A percentile compares a stretch with the other conserved stretches of the same genome.
Conservation (phyloP, 2,329 filamentous ascomycete genomes). For the Clonostachys solani region DNA sequence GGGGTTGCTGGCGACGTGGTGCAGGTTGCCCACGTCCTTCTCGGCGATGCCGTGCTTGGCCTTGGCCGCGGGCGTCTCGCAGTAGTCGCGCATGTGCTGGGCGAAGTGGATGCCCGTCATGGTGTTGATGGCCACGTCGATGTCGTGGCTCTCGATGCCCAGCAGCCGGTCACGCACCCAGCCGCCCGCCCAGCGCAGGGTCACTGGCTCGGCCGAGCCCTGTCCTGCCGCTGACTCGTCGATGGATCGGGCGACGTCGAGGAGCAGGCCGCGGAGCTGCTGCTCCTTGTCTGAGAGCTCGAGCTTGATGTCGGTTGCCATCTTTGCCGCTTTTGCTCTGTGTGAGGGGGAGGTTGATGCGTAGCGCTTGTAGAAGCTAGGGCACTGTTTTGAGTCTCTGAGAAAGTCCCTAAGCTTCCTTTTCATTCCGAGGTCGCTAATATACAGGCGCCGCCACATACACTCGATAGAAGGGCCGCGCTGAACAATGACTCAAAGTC, state of each 20-base stretch:
- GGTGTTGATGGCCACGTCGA: conserved; percentile 79
- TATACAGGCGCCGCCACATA: too few species aligned
- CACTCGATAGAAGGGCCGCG: too few species aligned
- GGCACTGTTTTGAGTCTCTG: not conserved
- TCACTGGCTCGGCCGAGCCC: conserved; percentile 46
- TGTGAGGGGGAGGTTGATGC: too few species aligned
- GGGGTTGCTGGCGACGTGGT: conserved; percentile 88
- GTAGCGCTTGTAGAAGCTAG: too few species aligned
- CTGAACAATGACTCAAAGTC: too few species aligned
- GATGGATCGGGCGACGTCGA: conserved; percentile 70
- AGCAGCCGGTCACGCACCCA: conserved; percentile 87
- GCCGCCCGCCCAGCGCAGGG: conserved; percentile 77
- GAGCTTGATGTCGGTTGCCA: too few species aligned
- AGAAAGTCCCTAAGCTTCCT: conserved; percentile 19
- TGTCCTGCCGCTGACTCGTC: conserved; percentile 32
- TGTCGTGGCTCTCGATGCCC: conserved; percentile 69
- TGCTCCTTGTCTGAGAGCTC: conserved; percentile 40
- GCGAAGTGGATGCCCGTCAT: conserved; percentile 81
- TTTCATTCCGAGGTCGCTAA: conserved; percentile 20
- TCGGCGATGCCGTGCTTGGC: conserved; percentile 54
- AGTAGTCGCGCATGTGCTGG: conserved; percentile 63
- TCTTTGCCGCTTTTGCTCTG: too few species aligned
- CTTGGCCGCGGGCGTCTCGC: conserved; percentile 54
- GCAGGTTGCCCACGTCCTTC: conserved; percentile 67
- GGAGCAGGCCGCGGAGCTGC: conserved; percentile 68